Conservation (phyloP, 2,329 filamentous ascomycete genomes). For the Fusarium succisae region DNA sequence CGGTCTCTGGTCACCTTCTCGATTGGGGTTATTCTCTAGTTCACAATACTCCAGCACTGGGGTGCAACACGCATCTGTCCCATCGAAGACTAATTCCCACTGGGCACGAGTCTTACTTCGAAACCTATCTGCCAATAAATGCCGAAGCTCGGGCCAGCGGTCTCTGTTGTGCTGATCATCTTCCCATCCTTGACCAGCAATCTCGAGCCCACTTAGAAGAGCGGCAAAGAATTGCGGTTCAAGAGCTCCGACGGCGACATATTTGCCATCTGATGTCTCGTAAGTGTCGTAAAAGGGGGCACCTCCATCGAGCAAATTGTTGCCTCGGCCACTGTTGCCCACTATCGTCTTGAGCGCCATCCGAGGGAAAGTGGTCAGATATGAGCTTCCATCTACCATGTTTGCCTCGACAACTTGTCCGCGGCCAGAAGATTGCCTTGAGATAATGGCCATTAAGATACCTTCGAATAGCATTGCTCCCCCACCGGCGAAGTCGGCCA, state of each 20-base stretch:
- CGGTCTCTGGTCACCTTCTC: constrained; percentile 76
- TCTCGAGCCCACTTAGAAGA: constrained; percentile 72
- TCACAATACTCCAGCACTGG: constrained; percentile 83
- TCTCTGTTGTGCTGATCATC: constrained; percentile 65
- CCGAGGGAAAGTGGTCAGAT: constrained; percentile 81
- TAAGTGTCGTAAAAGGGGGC: constrained; percentile 92
- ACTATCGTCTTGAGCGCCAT: constrained; percentile 70
- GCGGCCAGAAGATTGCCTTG: constrained; percentile 68
- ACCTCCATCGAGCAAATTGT: constrained; percentile 84
- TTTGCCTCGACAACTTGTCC: constrained; percentile 95
- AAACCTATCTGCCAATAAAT: constrained; percentile 71
- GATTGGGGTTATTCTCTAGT: constrained; percentile 62
- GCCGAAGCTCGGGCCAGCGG: constrained; percentile 74
- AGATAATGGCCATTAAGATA: constrained; percentile 80
- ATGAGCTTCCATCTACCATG: constrained; percentile 91
- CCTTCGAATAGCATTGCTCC: constrained; percentile 85
- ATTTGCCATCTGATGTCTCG: constrained; percentile 79
- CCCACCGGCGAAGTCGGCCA: constrained; percentile 92
- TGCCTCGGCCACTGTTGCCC: constrained; percentile 73
- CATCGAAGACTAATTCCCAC: constrained; percentile 89
- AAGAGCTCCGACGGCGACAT: constrained; percentile 88
- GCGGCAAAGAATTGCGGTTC: constrained; percentile 85
- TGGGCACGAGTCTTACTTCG: constrained; percentile 74
- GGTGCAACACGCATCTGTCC: constrained; percentile 91
- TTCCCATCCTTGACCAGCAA: constrained; percentile 63